Conservation (phyloP, 345 rosid species). For the Eucalyptus cloeziana region DNA sequence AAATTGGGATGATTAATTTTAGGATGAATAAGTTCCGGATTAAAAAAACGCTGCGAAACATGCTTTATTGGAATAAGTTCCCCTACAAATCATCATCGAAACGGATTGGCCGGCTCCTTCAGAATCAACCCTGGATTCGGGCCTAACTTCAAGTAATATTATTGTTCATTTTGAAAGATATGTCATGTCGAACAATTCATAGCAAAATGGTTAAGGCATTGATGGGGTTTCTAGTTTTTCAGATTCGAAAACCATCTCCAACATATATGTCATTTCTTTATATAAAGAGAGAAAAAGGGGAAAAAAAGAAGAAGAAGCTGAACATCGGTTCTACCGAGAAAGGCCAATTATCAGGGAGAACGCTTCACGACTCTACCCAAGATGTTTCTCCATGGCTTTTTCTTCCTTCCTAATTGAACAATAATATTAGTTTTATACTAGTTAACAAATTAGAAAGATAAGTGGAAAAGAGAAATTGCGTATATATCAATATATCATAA, state of each 20-base stretch:
- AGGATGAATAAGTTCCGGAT: too few relatives aligned
- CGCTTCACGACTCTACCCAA: not conserved
- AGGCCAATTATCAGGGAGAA: not conserved
- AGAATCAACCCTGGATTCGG: not conserved
- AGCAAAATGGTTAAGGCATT: not conserved
- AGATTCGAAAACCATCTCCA: not conserved
- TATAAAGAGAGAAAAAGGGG: not conserved
- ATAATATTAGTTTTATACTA: not conserved
- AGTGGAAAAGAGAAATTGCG: too few relatives aligned
- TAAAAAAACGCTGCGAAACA: accelerated
- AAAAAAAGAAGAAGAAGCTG: not conserved
- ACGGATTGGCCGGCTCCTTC: not conserved
- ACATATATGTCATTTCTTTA: not conserved
- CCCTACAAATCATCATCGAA: not conserved
- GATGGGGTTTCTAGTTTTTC: not conserved
- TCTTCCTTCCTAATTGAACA: not conserved
- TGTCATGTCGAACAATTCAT: not conserved
- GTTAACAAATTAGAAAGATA: too few relatives aligned
- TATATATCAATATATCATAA: too few relatives aligned
- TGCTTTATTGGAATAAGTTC: not conserved
- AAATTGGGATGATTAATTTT: not conserved
- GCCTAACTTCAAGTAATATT: not conserved
- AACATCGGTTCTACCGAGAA: not conserved
- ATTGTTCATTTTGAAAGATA: not conserved
- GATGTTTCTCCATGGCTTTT: not conserved